Evolutionary conservation across 495 filamentous ascomycete genomes (phyloP).

Genomic region (Paragyromitra xinjiangensis): DNA sequence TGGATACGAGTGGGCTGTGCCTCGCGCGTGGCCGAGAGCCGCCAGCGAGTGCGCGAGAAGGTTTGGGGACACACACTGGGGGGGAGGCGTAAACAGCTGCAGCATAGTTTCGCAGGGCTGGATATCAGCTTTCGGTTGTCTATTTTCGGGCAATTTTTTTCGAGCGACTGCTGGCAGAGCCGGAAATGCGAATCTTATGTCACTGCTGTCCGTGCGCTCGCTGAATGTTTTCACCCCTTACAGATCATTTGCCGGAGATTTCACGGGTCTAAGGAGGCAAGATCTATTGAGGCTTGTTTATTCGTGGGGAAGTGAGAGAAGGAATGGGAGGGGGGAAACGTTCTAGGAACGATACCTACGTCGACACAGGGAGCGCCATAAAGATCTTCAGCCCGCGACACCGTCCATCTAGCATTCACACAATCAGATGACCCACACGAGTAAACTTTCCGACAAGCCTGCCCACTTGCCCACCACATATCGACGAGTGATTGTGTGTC

Average conservation of each 20-base stretch:
- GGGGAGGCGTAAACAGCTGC: conserved; percentile 1
- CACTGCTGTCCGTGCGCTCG: conserved; percentile 27
- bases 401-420: conserved; percentile 43
- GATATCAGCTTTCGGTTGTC: conserved; percentile 21
- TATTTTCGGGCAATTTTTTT: conserved; percentile 33
- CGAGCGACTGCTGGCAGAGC: conserved; percentile 14
- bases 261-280: conserved; percentile 5
- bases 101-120: conserved; percentile 25
- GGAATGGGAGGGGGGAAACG: not conserved
- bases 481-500: conserved; percentile 12
- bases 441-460: conserved; percentile 18
- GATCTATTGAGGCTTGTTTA: conserved; percentile 38
- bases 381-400: conserved; percentile 33
- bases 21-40: conserved; percentile 28
- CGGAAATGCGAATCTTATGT: conserved; percentile 33
- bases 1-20: conserved; percentile 20
- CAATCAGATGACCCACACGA: conserved; percentile 52
- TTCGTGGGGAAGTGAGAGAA: conserved; percentile 31
- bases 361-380: conserved; percentile 4
- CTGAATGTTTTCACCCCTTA: conserved; percentile 24
- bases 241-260: conserved; percentile 27
- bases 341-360: conserved; percentile 16
- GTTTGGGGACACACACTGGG: conserved; percentile 1
- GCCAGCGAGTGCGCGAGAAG: not conserved
- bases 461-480: conserved; percentile 7